Base-by-base conservation (phyloP, 2,329 filamentous ascomycete species). In the Penicillium decumbens region DNA sequence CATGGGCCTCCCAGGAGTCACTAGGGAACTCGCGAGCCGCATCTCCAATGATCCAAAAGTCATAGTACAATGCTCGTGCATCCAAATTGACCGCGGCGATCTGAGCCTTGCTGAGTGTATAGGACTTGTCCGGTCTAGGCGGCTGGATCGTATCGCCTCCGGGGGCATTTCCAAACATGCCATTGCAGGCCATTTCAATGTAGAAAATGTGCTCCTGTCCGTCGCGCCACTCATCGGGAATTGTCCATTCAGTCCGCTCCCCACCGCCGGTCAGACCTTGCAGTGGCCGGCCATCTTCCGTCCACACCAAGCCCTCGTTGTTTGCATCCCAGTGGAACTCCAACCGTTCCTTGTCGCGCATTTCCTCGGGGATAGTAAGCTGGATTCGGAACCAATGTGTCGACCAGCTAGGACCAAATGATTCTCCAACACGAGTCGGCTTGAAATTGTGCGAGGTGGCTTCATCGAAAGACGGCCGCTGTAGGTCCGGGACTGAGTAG, bases 181-280 rank as follows among this genome's bases (percentile, higher is more conserved):
- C 85, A 69, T 98, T 98, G 74, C 93, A 97, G 18, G 93, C 93
- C 88, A 97, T 95, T 74, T 98, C 93, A 57, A 98, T 85, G 70
- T 96, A 98, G 62, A 98, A 88, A 15, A 80, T 83, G 68, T 97
- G 91, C 63, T 90, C 82, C 67, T 92, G 84, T 45, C 89, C 91
- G 68, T 95, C 88, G 54, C 88, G 81, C 73, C 88, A 95, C 13
- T 77, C 76, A 43, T 88, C 77, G 7, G 93, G 92, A 39, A 98
- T 77, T 51, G 95, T 83, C 91, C 92, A 98, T 71, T 97, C 90
- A 13, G 85, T 80, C 46, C 93, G 81, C 65, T 98, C 93, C 35
- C 88, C 89, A 47, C 87, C 86, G 15, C 93, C 93, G 0, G 91
- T 96, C 61, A 98, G 75, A 12, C 93, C 93, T 70, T 98, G 93